phyloP scores from a whole-genome alignment of 2,329 filamentous ascomycete genomes.

The Fusarium secorum region DNA sequence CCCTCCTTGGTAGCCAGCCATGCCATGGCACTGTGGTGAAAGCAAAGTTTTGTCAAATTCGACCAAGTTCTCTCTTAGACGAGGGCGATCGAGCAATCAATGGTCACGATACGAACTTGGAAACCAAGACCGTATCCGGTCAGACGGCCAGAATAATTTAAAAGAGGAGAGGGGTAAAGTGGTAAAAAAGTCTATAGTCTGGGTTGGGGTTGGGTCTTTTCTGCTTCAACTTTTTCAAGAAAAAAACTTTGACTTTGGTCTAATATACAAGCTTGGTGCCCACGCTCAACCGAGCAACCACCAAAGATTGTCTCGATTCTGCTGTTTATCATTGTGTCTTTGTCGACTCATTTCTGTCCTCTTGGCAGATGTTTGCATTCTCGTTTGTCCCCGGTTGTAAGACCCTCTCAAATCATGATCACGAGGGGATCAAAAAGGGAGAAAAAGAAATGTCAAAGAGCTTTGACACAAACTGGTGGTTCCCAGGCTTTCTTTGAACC shows the following conservation, averaged over 20 bases:
- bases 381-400: constrained; percentile 5
- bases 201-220: constrained; percentile 17
- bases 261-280: constrained; percentile 22
- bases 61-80: not conserved
- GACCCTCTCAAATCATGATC: constrained; percentile 20
- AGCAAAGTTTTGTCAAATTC: constrained; percentile 14
- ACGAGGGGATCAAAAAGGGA: constrained; percentile 13
- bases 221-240: constrained; percentile 1
- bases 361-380: constrained; percentile 18
- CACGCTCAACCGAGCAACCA: constrained; percentile 7
- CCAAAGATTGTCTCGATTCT: not conserved
- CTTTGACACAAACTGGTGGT: constrained; percentile 10
- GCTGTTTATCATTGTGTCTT: constrained; percentile 9
- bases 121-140: constrained; percentile 16
- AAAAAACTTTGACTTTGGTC: constrained; percentile 18
- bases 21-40: not conserved
- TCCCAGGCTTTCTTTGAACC: constrained; percentile 6
- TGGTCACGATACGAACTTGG: constrained; percentile 8
- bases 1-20: constrained; percentile 15
- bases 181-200: constrained; percentile 31
- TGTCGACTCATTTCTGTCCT: constrained; percentile 6
- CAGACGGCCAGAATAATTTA: not conserved
- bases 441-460: constrained; percentile 11
- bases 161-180: constrained; percentile 24
- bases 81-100: constrained; percentile 11